Evolutionary conservation across 805 yeast species (phyloP).

Genomic region (Lipomyces orientalis): DNA sequence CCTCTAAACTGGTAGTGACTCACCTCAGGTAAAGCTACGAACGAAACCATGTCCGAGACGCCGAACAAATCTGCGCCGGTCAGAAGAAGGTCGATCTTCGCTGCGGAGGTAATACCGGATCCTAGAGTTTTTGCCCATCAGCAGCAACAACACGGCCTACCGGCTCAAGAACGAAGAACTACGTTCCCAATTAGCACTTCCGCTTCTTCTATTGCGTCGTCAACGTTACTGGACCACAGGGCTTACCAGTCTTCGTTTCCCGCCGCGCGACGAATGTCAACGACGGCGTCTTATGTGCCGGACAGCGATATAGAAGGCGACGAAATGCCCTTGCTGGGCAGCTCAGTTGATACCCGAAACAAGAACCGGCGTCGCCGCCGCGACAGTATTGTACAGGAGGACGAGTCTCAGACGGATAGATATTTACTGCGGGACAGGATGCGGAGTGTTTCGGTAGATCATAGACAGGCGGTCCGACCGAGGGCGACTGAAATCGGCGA

Average conservation of each 20-base stretch:
- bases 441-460: slow-evolving; percentile 3
- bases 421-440: slow-evolving; percentile 10
- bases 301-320: slow-evolving; percentile 14
- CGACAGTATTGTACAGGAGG: slow-evolving; percentile 21
- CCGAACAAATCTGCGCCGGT: slow-evolving; percentile 10
- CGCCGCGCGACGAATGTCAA: slow-evolving; percentile 15
- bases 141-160: slow-evolving; percentile 12
- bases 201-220: slow-evolving; percentile 25
- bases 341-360: slow-evolving; percentile 19
- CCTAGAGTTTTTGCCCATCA: slow-evolving; percentile 19
- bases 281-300: slow-evolving; percentile 9
- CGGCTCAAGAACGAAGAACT: not conserved
- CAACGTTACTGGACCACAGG: slow-evolving; percentile 29
- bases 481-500: not conserved
- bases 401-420: slow-evolving; percentile 6
- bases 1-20: not conserved
- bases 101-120: slow-evolving; percentile 24
- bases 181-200: slow-evolving; percentile 11
- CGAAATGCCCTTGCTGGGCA: not conserved
- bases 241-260: slow-evolving; percentile 17
- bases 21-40: not conserved
- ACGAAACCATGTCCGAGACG: not conserved
- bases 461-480: not conserved
- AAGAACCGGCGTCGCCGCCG: slow-evolving; percentile 20
- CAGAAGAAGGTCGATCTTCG: slow-evolving; percentile 22